Conservation (phyloP, 768 basidiomycete genomes). For the Leucocoprinus leucothites region DNA sequence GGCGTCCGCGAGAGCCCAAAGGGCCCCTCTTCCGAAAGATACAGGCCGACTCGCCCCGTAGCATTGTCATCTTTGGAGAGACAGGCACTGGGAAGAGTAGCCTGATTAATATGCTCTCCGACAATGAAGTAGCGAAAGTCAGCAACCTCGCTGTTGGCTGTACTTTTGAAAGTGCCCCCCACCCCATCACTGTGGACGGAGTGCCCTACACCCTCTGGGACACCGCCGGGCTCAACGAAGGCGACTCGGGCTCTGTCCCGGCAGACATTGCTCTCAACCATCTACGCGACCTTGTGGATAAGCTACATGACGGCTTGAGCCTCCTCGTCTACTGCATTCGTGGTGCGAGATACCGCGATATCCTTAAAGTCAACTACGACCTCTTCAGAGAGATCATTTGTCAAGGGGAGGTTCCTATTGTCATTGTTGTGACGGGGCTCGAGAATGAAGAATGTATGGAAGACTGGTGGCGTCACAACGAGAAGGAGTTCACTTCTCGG, state of each 20-base stretch:
- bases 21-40: slow-evolving; percentile 4
- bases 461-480: slow-evolving; percentile 12
- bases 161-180: slow-evolving; percentile 29
- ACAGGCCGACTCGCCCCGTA: slow-evolving; percentile 11
- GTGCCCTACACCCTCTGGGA: slow-evolving; percentile 29
- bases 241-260: slow-evolving; percentile 18
- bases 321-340: slow-evolving; percentile 34
- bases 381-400: slow-evolving; percentile 12
- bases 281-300: slow-evolving; percentile 29
- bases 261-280: slow-evolving; percentile 19
- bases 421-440: slow-evolving; percentile 9
- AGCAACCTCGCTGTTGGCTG: slow-evolving; percentile 30
- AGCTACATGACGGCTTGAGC: slow-evolving; percentile 31
- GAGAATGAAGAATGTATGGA: slow-evolving; percentile 14
- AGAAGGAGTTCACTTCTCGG: slow-evolving; percentile 2
- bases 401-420: slow-evolving; percentile 6
- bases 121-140: slow-evolving; percentile 22
- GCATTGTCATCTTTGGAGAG: slow-evolving; percentile 40
- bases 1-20: background rate
- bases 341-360: slow-evolving; percentile 10
- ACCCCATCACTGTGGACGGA: slow-evolving; percentile 24
- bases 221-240: slow-evolving; percentile 39
- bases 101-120: slow-evolving; percentile 37
- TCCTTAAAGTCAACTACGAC: slow-evolving; percentile 13
- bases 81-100: slow-evolving; percentile 39